phyloP scores from a whole-genome alignment of 192 early-diverging fungal genomes.

The Coemansia sp. region DNA sequence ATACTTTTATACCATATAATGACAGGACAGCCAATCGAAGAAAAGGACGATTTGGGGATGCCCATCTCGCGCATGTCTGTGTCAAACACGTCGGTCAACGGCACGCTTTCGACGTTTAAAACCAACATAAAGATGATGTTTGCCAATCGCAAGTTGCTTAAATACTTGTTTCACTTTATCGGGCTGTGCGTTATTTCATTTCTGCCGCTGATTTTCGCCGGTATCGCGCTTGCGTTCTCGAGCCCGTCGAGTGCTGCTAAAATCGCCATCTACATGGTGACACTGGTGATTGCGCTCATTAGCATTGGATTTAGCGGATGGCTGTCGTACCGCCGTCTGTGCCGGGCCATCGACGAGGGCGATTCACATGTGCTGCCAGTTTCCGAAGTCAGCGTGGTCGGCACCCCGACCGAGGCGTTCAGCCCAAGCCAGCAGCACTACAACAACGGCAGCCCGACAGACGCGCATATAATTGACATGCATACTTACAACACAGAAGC shows the following conservation, averaged over 20 bases:
- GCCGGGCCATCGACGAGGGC: constrained; percentile 14
- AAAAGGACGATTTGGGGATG: background rate
- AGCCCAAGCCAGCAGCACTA: background rate
- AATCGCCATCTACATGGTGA: constrained; percentile 32
- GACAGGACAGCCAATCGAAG: background rate
- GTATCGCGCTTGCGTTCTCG: constrained; percentile 35
- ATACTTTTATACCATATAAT: background rate
- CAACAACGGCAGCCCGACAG: background rate
- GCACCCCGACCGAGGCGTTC: background rate
- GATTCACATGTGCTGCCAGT: background rate
- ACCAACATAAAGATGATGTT: constrained; percentile 10
- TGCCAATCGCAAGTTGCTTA: constrained; percentile 13
- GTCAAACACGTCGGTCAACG: background rate
- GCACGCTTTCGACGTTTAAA: background rate
- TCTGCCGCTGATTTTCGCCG: constrained; percentile 38
- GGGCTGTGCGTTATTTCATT: constrained; percentile 20
- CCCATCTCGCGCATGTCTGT: background rate
- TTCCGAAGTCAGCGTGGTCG: background rate
- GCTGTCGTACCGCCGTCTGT: constrained; percentile 16
- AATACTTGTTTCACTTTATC: constrained; percentile 16
- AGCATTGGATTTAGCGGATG: constrained; percentile 33
- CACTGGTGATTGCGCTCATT: constrained; percentile 20
- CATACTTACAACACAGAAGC: background rate
- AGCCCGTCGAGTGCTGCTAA: constrained; percentile 17
- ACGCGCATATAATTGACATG: background rate